Evolutionary conservation across 371 early-diverging fungal species (phyloP), one percentile per base, ranked within the genome.

Genomic region (Syncephalastrum racemosum): DNA sequence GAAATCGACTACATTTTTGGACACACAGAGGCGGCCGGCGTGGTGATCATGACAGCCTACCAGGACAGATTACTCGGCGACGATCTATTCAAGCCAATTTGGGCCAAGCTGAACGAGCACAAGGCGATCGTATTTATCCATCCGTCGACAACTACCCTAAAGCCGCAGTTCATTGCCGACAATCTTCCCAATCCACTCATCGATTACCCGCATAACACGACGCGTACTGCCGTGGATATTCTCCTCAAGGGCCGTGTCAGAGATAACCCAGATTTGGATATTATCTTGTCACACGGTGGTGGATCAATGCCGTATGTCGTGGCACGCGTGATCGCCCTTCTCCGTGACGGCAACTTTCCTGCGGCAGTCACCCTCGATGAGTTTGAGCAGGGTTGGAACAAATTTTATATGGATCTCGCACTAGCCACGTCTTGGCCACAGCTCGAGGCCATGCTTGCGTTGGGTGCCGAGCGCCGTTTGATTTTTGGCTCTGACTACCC

Each of bases 121-220:
- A 59, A 59, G 12, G 53, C 60, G 13, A 47, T 59, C 36, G 54
- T 54, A 3, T 53, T 59, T 25, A 54, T 59, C 4, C 60, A 59
- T 16, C 60, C 60, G 2, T 41, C 60, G 12, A 12, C 31, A 1
- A 31, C 24, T 7, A 46, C 23, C 1, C 27, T 46, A 6, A 27
- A 23, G 16, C 60, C 54, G 0, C 13, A 40, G 16, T 46, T 43
- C 16, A 40, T 59, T 10, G 46, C 41, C 18, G 49, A 43, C n/a
- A 27, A 16, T 14, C 23, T 53, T 4, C 49, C 60, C 4, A 42
- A 49, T 12, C 60, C 60, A 7, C 7, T 54, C 1, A 42, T 54
- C 19, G 60, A 59, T 22, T 59, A 47, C 27, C 53, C 60, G 4
- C 53, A 53, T 24, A 43, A 41, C 18, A 59, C 60, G 18, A 59